These are phyloP conservation scores for Papiliotrema flavescens DNA, from an alignment of 1,284 basidiomycete genomes.

Conservation along the genomic window DNA sequence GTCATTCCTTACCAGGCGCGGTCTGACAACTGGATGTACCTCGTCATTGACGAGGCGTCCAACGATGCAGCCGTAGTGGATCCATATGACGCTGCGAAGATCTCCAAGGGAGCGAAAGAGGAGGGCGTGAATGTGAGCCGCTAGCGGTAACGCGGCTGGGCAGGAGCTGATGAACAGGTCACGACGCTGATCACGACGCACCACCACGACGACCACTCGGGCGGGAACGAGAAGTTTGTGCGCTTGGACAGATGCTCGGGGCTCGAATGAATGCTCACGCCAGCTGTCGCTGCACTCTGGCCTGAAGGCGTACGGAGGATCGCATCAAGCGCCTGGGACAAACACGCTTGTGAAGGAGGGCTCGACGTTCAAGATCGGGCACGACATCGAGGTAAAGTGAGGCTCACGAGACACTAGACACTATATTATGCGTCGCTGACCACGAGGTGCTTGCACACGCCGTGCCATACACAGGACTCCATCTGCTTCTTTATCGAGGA, in stretches of 20 bases:
- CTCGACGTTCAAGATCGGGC: constrained; percentile 67
- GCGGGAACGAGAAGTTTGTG: constrained; percentile 67
- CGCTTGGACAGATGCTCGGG: constrained; percentile 6
- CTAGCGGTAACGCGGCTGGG: background rate
- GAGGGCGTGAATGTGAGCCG: constrained; percentile 59
- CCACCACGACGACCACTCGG: constrained; percentile 86
- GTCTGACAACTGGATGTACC: constrained; percentile 84
- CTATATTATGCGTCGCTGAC: no score
- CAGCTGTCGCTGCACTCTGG: constrained; percentile 53
- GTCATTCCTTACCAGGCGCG: constrained; percentile 72
- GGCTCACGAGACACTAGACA: no score
- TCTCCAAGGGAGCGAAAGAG: constrained; percentile 63
- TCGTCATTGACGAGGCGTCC: constrained; percentile 68
- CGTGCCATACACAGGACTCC: constrained; percentile 95
- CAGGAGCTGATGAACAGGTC: constrained; percentile 46
- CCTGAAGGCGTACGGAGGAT: constrained; percentile 80
- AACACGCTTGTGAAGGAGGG: constrained; percentile 73
- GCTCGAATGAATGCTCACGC: background rate
- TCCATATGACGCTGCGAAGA: constrained; percentile 73
- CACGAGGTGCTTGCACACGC: constrained; percentile 75
- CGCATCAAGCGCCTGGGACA: constrained; percentile 63
- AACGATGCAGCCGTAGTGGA: constrained; percentile 64
- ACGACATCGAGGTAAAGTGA: constrained; percentile 67
- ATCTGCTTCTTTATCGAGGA: constrained; percentile 82
- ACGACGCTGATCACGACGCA: constrained; percentile 79